Conservation (phyloP, 2,329 filamentous ascomycete species). For the Microdochium paspali region DNA sequence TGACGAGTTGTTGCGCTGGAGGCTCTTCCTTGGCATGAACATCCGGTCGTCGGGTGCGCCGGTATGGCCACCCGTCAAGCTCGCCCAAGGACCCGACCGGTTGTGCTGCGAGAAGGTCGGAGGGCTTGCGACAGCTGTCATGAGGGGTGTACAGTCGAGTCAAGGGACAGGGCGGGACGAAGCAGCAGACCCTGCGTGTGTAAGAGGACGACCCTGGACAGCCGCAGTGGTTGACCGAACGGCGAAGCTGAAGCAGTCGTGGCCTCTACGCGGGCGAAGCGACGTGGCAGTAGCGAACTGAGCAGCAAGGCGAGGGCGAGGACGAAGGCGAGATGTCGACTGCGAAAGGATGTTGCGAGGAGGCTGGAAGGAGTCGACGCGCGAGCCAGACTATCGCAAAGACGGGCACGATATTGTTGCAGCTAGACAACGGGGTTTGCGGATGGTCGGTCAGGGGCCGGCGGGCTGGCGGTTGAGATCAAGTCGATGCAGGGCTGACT, state of each 20-base stretch:
- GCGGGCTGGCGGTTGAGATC: no score
- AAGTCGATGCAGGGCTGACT: background rate
- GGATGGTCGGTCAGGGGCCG: background rate
- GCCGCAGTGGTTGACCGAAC: slow-evolving; percentile 7
- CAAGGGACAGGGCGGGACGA: slow-evolving; percentile 14
- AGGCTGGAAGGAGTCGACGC: slow-evolving; percentile 1
- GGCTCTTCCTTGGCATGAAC: slow-evolving; percentile 80
- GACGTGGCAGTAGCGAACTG: slow-evolving; percentile 1
- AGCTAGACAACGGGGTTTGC: background rate
- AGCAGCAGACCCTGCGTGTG: slow-evolving; percentile 7
- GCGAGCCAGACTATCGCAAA: slow-evolving; percentile 4
- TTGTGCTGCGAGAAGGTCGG: slow-evolving; percentile 55
- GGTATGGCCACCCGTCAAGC: background rate
- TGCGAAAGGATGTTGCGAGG: no score
- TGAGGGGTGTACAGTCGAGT: slow-evolving; percentile 28
- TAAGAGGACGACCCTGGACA: slow-evolving; percentile 1
- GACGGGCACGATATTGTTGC: background rate
- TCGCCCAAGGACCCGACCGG: slow-evolving; percentile 33
- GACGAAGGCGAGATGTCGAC: background rate
- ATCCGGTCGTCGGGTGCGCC: slow-evolving; percentile 49
- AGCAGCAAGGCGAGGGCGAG: background rate
- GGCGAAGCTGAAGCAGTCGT: slow-evolving; percentile 12
- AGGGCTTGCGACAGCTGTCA: slow-evolving; percentile 61
- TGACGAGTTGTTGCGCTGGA: slow-evolving; percentile 83
- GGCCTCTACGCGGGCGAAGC: slow-evolving; percentile 6